A percentile compares a stretch with the other conserved stretches of the same genome.
Conservation (phyloP, 768 basidiomycete species). For the Boletus pseudo-olivaceus region DNA sequence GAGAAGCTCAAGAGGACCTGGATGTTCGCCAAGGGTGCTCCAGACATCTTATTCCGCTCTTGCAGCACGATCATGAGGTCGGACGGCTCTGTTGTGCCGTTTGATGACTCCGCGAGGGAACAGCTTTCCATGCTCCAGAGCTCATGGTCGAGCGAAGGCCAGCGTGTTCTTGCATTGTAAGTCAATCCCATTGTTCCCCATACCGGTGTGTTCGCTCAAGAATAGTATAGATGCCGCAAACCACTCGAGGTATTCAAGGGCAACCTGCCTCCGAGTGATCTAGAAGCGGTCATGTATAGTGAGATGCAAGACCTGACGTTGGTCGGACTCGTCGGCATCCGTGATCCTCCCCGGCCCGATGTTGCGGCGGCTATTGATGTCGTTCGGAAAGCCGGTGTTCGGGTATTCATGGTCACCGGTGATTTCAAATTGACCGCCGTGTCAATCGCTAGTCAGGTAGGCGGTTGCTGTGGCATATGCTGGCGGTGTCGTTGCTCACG, state of each 20-base stretch:
- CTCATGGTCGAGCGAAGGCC: slow-evolving; percentile 45
- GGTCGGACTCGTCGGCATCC: slow-evolving; percentile 51
- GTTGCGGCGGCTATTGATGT: slow-evolving; percentile 44
- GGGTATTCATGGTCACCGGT: slow-evolving; percentile 56
- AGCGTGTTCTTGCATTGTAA: slow-evolving; percentile 50
- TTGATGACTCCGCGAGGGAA: slow-evolving; percentile 22
- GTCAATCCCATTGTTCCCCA: neutral
- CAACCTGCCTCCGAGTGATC: slow-evolving; percentile 25
- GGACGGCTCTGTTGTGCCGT: slow-evolving; percentile 32
- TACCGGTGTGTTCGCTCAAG: neutral
- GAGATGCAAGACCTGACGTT: slow-evolving; percentile 41
- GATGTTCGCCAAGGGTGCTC: slow-evolving; percentile 57
- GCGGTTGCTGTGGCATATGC: slow-evolving; percentile 7
- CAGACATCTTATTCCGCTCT: slow-evolving; percentile 46
- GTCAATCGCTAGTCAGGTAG: slow-evolving; percentile 46
- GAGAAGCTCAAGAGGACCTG: slow-evolving; percentile 18
- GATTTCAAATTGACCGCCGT: slow-evolving; percentile 53
- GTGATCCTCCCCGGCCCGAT: slow-evolving; percentile 53
- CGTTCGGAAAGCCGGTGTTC: slow-evolving; percentile 48
- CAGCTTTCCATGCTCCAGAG: slow-evolving; percentile 32
- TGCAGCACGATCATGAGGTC: slow-evolving; percentile 35
- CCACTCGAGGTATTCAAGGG: slow-evolving; percentile 24
- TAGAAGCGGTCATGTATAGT: slow-evolving; percentile 38
- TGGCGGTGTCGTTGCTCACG: neutral
- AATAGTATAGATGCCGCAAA: slow-evolving; percentile 28